phyloP scores from a whole-genome alignment of 495 filamentous ascomycete genomes.

The Neurospora pannonica region DNA sequence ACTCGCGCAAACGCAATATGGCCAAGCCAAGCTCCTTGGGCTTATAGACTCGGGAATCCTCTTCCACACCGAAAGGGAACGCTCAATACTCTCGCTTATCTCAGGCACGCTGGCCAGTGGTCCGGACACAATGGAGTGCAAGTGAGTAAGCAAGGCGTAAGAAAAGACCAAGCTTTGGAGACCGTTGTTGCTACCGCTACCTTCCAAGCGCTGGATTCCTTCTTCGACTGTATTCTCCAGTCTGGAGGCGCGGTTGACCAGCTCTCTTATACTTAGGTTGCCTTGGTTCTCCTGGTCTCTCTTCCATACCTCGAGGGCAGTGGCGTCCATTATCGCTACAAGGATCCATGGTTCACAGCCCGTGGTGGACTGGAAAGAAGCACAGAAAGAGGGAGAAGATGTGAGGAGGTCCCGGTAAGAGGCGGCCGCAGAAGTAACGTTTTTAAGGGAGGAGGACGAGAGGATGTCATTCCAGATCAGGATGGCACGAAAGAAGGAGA shows the following conservation, averaged over 20 bases:
- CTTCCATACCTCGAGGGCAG: not conserved
- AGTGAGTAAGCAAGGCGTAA: not conserved
- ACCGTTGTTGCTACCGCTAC: not conserved
- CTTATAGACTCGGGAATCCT: not conserved
- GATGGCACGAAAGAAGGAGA: not conserved
- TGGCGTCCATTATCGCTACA: not conserved
- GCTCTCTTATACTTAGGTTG: not conserved
- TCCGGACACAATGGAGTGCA: not conserved
- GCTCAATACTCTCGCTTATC: not conserved
- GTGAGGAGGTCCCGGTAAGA: not conserved
- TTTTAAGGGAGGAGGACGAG: not conserved
- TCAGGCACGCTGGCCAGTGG: not conserved
- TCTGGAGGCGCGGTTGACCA: not conserved
- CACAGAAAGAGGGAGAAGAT: not conserved
- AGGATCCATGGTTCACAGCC: not conserved
- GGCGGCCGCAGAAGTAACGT: not conserved
- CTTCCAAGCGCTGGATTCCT: not conserved
- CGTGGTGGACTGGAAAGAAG: not conserved
- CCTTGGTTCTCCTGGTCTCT: not conserved
- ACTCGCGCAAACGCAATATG: slow-evolving; percentile 1
- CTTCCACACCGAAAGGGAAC: not conserved
- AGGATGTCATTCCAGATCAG: slow-evolving; percentile 4
- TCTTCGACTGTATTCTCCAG: not conserved
- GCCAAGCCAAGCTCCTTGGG: not conserved
- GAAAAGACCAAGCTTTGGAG: not conserved